phyloP scores from a whole-genome alignment of 2,329 filamentous ascomycete genomes.

The Claviceps pusilla region DNA sequence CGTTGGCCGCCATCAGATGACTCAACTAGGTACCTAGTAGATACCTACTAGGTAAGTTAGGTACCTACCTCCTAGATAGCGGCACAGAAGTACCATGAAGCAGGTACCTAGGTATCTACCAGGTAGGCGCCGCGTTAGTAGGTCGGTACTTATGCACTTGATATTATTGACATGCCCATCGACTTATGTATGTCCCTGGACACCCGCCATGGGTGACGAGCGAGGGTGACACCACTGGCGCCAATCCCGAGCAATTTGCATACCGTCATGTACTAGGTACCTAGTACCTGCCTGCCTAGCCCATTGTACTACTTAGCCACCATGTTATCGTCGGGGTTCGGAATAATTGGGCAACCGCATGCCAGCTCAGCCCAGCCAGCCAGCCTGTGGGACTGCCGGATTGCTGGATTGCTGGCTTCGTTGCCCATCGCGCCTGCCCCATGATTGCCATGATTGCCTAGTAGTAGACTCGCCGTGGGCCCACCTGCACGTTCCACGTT shows the following conservation, averaged over 20 bases:
- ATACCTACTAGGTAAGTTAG: too few species aligned
- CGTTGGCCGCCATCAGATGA: neutral
- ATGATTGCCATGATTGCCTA: neutral
- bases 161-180: neutral
- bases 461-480: neutral
- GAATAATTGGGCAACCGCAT: neutral
- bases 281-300: neutral
- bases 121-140: too few species aligned
- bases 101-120: too few species aligned
- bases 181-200: neutral
- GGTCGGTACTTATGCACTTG: neutral
- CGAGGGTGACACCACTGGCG: neutral
- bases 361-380: neutral
- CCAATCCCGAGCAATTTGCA: neutral
- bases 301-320: neutral
- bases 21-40: neutral
- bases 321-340: neutral
- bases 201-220: too few species aligned
- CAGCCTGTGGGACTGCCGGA: neutral
- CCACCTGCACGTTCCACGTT: neutral
- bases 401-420: neutral
- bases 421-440: slow-evolving; percentile 5
- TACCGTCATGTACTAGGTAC: neutral
- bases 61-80: neutral
- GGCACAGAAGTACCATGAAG: too few species aligned